Base-by-base conservation (phyloP, 306 rosid genomes). In the Luffa aegyptiaca region DNA sequence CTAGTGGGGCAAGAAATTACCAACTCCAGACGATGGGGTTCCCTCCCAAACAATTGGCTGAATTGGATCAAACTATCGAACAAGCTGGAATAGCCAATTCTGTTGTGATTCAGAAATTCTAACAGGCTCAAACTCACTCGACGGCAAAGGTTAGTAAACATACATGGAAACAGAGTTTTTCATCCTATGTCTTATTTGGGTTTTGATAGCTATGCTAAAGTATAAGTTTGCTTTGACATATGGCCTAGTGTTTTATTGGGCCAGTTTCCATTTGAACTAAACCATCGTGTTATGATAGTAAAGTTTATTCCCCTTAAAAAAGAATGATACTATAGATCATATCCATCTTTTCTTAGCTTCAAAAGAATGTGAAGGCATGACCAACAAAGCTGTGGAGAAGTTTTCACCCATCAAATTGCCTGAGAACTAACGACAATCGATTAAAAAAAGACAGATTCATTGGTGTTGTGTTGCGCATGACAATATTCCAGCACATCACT, bases 21-120 rank as follows among this genome's bases (percentile, higher is more conserved):
- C 96, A 86, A 53, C 88, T 95, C 73, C 99, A 90, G 89, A 86
- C 88, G 49, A 91, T 95, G 97, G 97, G 97, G n/a, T 95, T 95
- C 78, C 99, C 99, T 86, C 99, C 99, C 72, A 93, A 90, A 82
- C 91, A 88, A 83, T 94, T 95, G n/a, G 37, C 86, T 41, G 97
- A 91, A 77, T 81, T 86, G 85, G 97, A 93, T 83, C 97, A 90
- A 88, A 89, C 97, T 9, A 95, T 95, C 65, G 97, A 90, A 78
- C 92, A 89, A 84, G 97, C 99, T 20, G 99, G 98, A 57, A 86
- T 91, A 59, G 88, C 93, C 84, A 95, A 93, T 81, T 95, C 99
- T 68, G 99, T 95, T 75, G 89, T 95, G 66, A 89, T 95, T 88
- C 99, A 86, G 83, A 87, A 84, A 66, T 82, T 81, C 68, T 90